Evolutionary conservation across 2,329 filamentous ascomycete species (phyloP).

Genomic region (Epichloe glyceriae): DNA sequence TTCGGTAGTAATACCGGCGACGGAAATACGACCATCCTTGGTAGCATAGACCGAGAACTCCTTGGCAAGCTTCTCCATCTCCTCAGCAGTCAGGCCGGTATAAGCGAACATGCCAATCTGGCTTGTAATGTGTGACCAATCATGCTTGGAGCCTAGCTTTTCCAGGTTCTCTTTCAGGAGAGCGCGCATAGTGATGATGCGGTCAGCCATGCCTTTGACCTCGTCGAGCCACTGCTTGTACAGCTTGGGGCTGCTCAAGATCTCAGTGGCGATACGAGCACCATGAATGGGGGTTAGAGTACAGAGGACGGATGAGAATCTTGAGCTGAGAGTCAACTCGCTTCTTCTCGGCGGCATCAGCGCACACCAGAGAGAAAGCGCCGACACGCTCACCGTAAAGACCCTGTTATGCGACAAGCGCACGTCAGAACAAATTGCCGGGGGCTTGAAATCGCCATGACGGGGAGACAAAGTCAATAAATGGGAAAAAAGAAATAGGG

Average conservation of each 20-base stretch:
- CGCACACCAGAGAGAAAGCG: conserved; percentile 85
- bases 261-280: conserved; percentile 82
- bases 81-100: conserved; percentile 78
- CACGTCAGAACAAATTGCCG: background rate
- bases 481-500: background rate
- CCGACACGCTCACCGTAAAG: conserved; percentile 97
- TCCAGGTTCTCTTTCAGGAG: conserved; percentile 91
- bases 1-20: conserved; percentile 68
- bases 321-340: conserved; percentile 95
- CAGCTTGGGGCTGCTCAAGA: conserved; percentile 72
- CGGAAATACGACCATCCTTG: conserved; percentile 78
- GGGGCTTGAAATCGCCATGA: background rate
- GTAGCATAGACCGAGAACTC: conserved; percentile 97
- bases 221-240: conserved; percentile 93
- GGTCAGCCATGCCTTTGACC: conserved; percentile 97
- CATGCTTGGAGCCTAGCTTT: conserved; percentile 86
- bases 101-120: conserved; percentile 99
- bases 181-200: conserved; percentile 96
- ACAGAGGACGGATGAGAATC: conserved; percentile 90
- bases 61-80: conserved; percentile 85
- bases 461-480: background rate
- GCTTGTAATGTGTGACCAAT: conserved; percentile 97
- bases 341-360: conserved; percentile 80
- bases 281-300: conserved; percentile 98
- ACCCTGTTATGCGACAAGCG: conserved; percentile 40